Evolutionary conservation across 106 monocot species (phyloP), one percentile per base, ranked within the genome.

Genomic region (Vanilla planifolia): DNA sequence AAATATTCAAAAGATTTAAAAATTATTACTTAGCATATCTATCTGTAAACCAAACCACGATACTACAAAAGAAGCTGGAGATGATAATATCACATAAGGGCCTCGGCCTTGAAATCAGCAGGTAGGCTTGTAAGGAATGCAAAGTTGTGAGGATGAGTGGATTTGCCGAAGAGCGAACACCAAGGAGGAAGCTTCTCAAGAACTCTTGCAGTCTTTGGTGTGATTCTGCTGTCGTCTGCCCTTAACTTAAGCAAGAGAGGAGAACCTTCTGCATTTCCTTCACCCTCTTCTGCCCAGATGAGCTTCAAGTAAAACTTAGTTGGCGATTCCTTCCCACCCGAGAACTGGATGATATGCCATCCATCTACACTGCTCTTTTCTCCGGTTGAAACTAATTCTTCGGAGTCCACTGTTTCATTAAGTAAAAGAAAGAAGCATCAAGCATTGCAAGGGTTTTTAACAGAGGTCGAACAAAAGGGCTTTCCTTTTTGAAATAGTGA

Each of bases 141-240:
- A 7, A 91, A 73, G 16, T 78, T 85, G 22, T 66, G 71, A 3
- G 96, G 96, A 16, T 76, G 65, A 44, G 81, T 88, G n/a, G 84
- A 96, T 70, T 96, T 96, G 26, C 96, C 87, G 30, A 91, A 96
- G 35, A 74, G 76, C 1, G 96, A 62, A 36, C 80, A 86, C 96
- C 96, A 91, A 8, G 32, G 33, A 39, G 96, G 91, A 64, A 96
- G 86, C 67, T 79, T 91, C 45, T 91, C 59, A 7, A 96, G 74
- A 37, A 91, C 77, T 21, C 74, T 68, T 0, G 68, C 73, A 27
- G 60, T 59, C 63, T 66, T 63, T 10, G 96, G 91, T 5, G 96
- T 96, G 23, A 81, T 64, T 57, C 55, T 73, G 71, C 79, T 72
- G 20, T 82, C 64, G 52, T 96, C 96, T 9, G 96, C 81, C 65